Base-by-base conservation (phyloP, 148 eudicot species). In the Cornus controversa region DNA sequence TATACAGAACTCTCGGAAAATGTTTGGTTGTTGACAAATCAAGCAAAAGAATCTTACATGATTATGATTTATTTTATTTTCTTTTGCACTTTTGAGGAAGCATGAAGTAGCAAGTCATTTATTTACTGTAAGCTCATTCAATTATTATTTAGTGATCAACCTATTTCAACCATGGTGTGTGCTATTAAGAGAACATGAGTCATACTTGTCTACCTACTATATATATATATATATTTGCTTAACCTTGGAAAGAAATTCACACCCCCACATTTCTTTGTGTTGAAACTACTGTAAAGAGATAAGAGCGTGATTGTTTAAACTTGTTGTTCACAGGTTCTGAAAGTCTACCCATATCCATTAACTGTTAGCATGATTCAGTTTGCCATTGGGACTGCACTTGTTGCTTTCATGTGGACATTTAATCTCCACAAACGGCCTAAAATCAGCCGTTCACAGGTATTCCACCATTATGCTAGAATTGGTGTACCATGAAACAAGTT, bases 391-490 rank as follows among this genome's bases (percentile, higher is more conserved):
- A 66, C 92, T 64, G 88, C 88, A 16, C 78, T 93, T 29, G 94
- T 89, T 22, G 73, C 89, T 66, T 79, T 89, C 25, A 96, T 93
- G 98, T 96, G 99, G 99, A 79, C 85, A 25, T 66, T 84, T 45
- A 93, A 93, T 82, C 88, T 96, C 66, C 84, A 89, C 86, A 91
- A 85, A 84, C 88, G 90, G 65, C 99, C 99, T 10, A 93, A 88
- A 81, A 84, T 96, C 71, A 93, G 89, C 66, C 84, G 83, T 47
- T 84, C 85, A 47, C 98, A 91, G 98, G 99, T 96, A 85, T 23
- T 22, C 69, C 75, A 47, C 36, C 15, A 62, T 28, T 4, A 45
- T 54, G 50, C 66, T 60, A 11, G 20, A 76, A 64, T 75, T 54
- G 5, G 6, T 31, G 53, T 16, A 2, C 40, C 37, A 16, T 54